Conservation (phyloP, 805 yeast species). For the Wickerhamiella allomyrinae region DNA sequence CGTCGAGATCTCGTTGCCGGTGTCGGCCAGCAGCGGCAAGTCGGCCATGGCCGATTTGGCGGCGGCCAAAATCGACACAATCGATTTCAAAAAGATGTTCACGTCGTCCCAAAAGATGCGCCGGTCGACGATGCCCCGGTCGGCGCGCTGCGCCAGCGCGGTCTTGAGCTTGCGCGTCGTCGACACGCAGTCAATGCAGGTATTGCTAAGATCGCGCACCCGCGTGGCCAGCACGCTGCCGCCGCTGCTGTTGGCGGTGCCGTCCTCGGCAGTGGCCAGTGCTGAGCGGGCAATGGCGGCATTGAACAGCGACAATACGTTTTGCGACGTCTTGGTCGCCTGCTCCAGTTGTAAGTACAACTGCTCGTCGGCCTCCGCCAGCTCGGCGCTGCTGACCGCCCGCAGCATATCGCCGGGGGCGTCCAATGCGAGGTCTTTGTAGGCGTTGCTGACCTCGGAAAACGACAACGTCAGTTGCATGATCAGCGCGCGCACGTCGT, state of each 20-base stretch:
- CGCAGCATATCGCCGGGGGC: background rate
- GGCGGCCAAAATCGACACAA: constrained; percentile 68
- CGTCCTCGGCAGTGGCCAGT: constrained; percentile 11
- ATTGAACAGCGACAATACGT: constrained; percentile 15
- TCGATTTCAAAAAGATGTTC: constrained; percentile 65
- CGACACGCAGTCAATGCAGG: constrained; percentile 73
- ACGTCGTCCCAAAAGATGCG: constrained; percentile 73
- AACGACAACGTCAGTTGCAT: constrained; percentile 6
- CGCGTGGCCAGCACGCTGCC: constrained; percentile 46
- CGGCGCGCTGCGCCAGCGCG: constrained; percentile 39
- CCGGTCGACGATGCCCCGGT: constrained; percentile 37
- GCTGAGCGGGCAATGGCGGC: constrained; percentile 16
- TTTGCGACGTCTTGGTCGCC: constrained; percentile 37
- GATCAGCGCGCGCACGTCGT: constrained; percentile 3
- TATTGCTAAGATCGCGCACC: constrained; percentile 61
- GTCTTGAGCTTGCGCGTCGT: constrained; percentile 51
- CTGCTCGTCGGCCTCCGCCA: constrained; percentile 47
- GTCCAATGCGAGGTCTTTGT: constrained; percentile 7
- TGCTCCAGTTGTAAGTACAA: constrained; percentile 47
- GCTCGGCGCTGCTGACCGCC: constrained; percentile 1
- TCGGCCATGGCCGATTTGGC: constrained; percentile 74
- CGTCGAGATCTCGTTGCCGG: constrained; percentile 55
- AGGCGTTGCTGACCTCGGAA: constrained; percentile 15
- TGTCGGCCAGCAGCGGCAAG: constrained; percentile 64
- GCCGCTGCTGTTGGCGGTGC: constrained; percentile 36